Base-by-base conservation (phyloP, 2,329 filamentous ascomycete species). In the Cadophora luteo-olivacea region DNA sequence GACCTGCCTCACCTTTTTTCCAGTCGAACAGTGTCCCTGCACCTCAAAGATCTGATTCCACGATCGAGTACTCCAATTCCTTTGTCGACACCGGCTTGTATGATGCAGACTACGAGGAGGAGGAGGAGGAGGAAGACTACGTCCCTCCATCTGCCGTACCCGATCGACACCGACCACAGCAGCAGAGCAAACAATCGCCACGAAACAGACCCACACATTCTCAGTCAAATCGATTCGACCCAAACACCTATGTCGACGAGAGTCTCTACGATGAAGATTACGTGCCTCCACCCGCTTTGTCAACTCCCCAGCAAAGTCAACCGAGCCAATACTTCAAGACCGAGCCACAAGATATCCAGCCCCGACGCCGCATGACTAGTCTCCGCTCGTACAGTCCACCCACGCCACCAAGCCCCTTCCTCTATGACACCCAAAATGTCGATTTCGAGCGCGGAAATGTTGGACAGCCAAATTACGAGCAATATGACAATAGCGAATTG, bases 241-340 rank as follows among this genome's bases (percentile, higher is more conserved):
- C 24, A 0, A 62, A 62, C 9, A 62, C 25, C 12, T 62, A 62
- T 25, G 41, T 49, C 14, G 60, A 62, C 60, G 60, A 51, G 45
- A 32, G 24, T 24, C 60, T 62, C 22, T 62, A 62, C 45, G 45
- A 55, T 16, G 52, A 51, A 32, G 52, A 55, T 4, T 33, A 55
- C 5, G 8, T 33, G 1, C 25, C 60, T n/a, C 25, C 25, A 45
- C 5, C 60, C 5, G 22, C 12, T 16, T 33, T 25, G 14, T 19
- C 16, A 19, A 29, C 25, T 51, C 51, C 29, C 51, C 60, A 38
- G 38, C 38, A 58, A 55, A n/a, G 8, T 22, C 29, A 36, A n/a
- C 19, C 33, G 19, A 14, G 33, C 2, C 36, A 60, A 22, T 16
- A 38, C 36, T 8, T 25, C n/a, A 38, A 60, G 6, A 25, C 22